Conservation (phyloP, 352 stramenopile genomes). For the Phytophthora pistaciae region DNA sequence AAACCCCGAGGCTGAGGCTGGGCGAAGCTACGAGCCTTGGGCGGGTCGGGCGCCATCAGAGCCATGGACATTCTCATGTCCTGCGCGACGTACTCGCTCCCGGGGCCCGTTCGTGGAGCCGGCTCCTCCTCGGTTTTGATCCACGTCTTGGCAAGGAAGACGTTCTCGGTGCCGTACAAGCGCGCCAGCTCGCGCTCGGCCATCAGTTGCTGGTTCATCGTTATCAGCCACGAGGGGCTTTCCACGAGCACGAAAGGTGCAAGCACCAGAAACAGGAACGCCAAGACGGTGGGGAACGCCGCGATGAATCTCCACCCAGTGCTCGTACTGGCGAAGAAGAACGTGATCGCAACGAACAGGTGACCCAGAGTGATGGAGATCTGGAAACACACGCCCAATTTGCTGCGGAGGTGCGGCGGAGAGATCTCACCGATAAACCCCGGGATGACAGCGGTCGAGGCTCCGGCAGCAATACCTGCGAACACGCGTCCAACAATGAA, state of each 20-base stretch:
- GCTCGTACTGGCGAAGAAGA: constrained; percentile 59
- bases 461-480: constrained; percentile 55
- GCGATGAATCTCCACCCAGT: constrained; percentile 65
- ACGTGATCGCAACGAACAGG: constrained; percentile 52
- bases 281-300: constrained; percentile 49
- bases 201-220: constrained; percentile 25
- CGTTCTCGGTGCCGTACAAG: constrained; percentile 47
- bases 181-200: constrained; percentile 38
- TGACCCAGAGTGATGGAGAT: constrained; percentile 58
- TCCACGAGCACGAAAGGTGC: constrained; percentile 57
- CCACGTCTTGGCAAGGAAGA: constrained; percentile 41
- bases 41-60: constrained; percentile 35
- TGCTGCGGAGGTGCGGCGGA: constrained; percentile 47
- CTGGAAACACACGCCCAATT: constrained; percentile 52
- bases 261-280: constrained; percentile 41
- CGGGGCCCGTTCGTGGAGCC: constrained; percentile 24
- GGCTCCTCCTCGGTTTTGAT: constrained; percentile 39
- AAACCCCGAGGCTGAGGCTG: neutral
- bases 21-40: constrained; percentile 22
- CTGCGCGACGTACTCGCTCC: constrained; percentile 32
- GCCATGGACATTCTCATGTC: constrained; percentile 37
- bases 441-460: constrained; percentile 42
- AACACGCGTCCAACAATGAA: constrained; percentile 56
- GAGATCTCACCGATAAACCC: constrained; percentile 64
- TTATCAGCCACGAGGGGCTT: constrained; percentile 57